Percentiles rank a stretch among this genome's conserved stretches.
These are phyloP conservation scores for Eutrema salsugineum DNA, from an alignment of 441 rosid species.

Conservation along the genomic window DNA sequence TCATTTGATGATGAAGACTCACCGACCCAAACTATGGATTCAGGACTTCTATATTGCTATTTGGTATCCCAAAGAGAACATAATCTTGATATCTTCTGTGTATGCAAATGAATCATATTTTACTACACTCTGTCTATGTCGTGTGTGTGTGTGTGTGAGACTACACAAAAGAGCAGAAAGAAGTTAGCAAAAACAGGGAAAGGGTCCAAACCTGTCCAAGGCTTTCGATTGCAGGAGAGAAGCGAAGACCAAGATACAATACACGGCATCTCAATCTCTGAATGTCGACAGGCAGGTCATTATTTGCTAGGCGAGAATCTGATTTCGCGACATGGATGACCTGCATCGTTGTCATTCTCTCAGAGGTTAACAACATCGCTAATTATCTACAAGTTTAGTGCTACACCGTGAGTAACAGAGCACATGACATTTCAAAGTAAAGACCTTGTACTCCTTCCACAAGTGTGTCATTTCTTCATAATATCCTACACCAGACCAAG, in stretches of 20 bases:
- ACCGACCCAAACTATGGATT: neutral
- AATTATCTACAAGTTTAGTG: neutral
- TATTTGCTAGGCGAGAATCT: slow-evolving; percentile 96
- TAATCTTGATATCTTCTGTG: neutral
- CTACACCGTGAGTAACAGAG: neutral
- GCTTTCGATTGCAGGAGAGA: slow-evolving; percentile 72
- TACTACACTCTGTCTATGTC: neutral
- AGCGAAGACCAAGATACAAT: slow-evolving; percentile 64
- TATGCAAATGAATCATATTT: neutral
- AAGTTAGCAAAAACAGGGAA: slow-evolving; percentile 12
- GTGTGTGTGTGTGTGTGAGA: neutral
- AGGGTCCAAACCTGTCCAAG: slow-evolving; percentile 76
- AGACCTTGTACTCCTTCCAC: slow-evolving; percentile 75
- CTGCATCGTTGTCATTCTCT: slow-evolving; percentile 37
- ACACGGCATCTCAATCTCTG: slow-evolving; percentile 94
- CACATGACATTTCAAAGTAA: neutral
- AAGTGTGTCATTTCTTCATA: slow-evolving; percentile 74
- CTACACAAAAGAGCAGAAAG: neutral
- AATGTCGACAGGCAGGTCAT: slow-evolving; percentile 77
- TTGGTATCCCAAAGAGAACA: neutral
- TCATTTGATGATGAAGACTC: neutral
- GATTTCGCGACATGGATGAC: slow-evolving; percentile 90
- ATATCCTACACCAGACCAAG: slow-evolving; percentile 80
- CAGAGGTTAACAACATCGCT: neutral
- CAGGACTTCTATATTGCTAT: neutral